A percentile compares a stretch with the other conserved stretches of the same genome.
Conservation (phyloP, 352 stramenopile species). For the Globisporangium middletonii region DNA sequence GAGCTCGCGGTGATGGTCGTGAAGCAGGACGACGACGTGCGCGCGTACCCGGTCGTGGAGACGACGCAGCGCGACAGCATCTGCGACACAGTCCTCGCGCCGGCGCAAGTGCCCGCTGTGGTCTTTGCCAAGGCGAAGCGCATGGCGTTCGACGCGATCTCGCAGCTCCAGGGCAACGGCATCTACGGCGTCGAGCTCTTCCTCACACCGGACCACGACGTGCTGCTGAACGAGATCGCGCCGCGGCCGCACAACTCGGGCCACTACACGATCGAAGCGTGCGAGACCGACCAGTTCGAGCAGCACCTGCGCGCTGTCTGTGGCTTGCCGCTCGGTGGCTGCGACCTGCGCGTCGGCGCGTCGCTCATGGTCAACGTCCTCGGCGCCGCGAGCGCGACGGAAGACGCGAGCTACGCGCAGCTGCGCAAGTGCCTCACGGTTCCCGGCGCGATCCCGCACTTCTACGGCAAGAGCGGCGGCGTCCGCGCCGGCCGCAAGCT, state of each 20-base stretch:
- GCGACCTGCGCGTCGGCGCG: constrained; percentile 86
- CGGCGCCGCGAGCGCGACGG: constrained; percentile 44
- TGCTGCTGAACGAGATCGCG: constrained; percentile 97
- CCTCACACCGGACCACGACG: constrained; percentile 72
- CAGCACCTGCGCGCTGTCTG: constrained; percentile 95
- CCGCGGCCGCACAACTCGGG: constrained; percentile 98
- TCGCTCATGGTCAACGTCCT: constrained; percentile 92
- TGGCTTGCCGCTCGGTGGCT: constrained; percentile 92
- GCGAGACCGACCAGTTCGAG: constrained; percentile 97
- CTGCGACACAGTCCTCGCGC: constrained; percentile 94
- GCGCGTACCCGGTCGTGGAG: constrained; percentile 95
- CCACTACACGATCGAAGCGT: constrained; percentile 99
- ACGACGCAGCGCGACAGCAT: constrained; percentile 97
- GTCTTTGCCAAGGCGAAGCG: constrained; percentile 38
- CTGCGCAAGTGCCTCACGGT: constrained; percentile 60
- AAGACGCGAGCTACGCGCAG: constrained; percentile 79
- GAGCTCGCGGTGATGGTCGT: constrained; percentile 98
- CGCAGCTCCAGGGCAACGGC: constrained; percentile 75
- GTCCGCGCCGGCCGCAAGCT: constrained; percentile 94
- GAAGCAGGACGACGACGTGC: constrained; percentile 61
- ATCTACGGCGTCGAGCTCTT: constrained; percentile 99
- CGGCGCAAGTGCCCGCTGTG: constrained; percentile 57
- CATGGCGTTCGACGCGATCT: constrained; percentile 69
- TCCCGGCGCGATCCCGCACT: constrained; percentile 90
- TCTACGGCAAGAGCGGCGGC: constrained; percentile 92